These are phyloP conservation scores for Epichloe scottii DNA, from an alignment of 2,329 filamentous ascomycete species.

Conservation along the genomic window DNA sequence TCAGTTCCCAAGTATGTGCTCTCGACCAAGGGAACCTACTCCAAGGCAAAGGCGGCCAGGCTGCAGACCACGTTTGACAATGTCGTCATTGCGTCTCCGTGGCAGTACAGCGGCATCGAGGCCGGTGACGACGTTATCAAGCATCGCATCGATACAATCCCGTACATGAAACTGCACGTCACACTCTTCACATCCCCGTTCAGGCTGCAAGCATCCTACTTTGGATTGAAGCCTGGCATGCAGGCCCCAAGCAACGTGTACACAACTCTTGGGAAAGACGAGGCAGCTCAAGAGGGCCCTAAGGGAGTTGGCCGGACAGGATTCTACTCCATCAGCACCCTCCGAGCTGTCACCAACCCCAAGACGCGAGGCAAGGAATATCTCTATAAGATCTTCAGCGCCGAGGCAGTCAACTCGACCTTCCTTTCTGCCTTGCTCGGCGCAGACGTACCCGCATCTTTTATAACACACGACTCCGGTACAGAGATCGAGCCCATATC, in stretches of 20 bases:
- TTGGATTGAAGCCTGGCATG: constrained; percentile 48
- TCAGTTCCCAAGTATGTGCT: constrained; percentile 35
- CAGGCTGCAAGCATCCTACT: constrained; percentile 58
- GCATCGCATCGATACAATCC: constrained; percentile 59
- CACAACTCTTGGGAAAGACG: constrained; percentile 60
- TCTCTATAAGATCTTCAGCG: constrained; percentile 55
- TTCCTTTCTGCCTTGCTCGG: constrained; percentile 43
- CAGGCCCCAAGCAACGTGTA: constrained; percentile 62
- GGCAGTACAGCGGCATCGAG: constrained; percentile 64
- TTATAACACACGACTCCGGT: constrained; percentile 21
- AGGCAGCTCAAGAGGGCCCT: constrained; percentile 35
- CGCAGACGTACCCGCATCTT: constrained; percentile 30
- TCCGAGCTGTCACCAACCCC: constrained; percentile 52
- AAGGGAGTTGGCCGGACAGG: constrained; percentile 57
- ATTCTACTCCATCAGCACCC: constrained; percentile 77
- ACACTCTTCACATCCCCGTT: constrained; percentile 76
- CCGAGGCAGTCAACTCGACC: constrained; percentile 35
- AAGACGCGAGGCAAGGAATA: constrained; percentile 39
- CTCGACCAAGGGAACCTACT: constrained; percentile 19
- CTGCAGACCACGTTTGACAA: constrained; percentile 55
- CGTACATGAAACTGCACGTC: constrained; percentile 77
- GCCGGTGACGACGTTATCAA: constrained; percentile 55
- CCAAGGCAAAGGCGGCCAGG: constrained; percentile 17
- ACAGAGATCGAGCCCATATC: constrained; percentile 41
- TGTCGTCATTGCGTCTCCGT: constrained; percentile 71